Percentiles rank a stretch among this genome's conserved stretches.
Evolutionary conservation across 164 flowering plant species (phyloP).

Genomic region (Magnolia officinalis): DNA sequence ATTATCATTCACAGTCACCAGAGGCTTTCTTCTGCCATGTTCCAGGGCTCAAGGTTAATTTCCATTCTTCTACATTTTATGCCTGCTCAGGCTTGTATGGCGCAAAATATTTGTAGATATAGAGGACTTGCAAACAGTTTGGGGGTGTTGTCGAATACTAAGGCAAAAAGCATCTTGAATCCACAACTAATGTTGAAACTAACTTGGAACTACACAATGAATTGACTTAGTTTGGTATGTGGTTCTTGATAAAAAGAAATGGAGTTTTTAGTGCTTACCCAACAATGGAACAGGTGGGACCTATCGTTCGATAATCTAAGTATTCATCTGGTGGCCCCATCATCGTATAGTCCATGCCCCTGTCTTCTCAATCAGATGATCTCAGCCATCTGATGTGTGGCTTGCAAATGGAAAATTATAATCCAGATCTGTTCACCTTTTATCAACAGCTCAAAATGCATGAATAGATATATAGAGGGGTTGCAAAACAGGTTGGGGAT

Average conservation of each 20-base stretch:
- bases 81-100: neutral
- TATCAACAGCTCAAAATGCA: neutral
- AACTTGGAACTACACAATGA: neutral
- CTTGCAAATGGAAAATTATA: neutral
- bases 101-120: neutral
- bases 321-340: neutral
- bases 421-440: neutral
- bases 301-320: neutral
- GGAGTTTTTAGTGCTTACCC: neutral
- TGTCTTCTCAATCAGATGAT: neutral
- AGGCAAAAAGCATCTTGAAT: neutral
- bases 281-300: neutral
- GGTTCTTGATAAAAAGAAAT: neutral
- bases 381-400: neutral
- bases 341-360: neutral
- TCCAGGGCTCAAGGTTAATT: conserved; percentile 83
- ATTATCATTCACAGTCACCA: conserved; percentile 97
- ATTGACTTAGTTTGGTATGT: neutral
- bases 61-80: neutral
- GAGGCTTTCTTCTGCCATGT: conserved; percentile 99
- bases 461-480: neutral
- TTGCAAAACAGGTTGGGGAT: neutral
- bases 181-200: neutral
- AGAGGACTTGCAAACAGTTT: neutral
- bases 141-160: neutral